Evolutionary conservation across 257 asterid species (phyloP).

Genomic region (Solanum chmielewskii): DNA sequence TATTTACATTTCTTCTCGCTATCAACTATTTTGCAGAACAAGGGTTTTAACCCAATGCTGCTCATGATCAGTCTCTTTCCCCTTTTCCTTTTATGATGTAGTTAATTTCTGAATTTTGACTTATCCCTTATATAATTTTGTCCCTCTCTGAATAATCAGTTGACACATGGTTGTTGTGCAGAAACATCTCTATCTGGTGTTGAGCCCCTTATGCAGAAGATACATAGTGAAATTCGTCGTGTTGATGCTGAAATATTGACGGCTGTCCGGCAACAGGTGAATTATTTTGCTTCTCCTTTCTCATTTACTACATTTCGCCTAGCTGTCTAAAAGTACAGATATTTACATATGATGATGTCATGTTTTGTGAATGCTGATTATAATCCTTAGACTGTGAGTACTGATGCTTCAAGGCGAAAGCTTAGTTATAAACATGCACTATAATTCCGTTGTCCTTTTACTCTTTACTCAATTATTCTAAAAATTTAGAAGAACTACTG

Average conservation of each 20-base stretch:
- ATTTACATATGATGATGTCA: not conserved
- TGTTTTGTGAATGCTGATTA: not conserved
- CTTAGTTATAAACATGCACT: not conserved
- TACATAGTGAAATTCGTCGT: slow-evolving; percentile 72
- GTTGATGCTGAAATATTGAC: slow-evolving; percentile 83
- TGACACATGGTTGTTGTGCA: slow-evolving; percentile 32
- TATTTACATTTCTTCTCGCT: not conserved
- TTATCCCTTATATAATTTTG: not conserved
- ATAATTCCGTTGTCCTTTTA: not conserved
- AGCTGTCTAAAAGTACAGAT: not conserved
- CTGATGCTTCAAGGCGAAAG: not conserved
- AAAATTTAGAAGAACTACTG: not conserved
- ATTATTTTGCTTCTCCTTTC: not conserved
- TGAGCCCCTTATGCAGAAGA: slow-evolving; percentile 91
- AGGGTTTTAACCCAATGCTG: not conserved
- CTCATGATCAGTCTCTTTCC: not conserved
- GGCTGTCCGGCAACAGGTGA: slow-evolving; percentile 95
- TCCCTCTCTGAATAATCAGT: not conserved
- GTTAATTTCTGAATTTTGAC: not conserved
- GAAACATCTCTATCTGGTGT: slow-evolving; percentile 95
- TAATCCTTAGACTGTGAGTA: not conserved
- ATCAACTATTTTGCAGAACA: not conserved
- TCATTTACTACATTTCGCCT: not conserved
- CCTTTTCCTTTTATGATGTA: not conserved
- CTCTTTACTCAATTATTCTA: not conserved